Evolutionary conservation across 2,329 filamentous ascomycete genomes (phyloP), one percentile per base, ranked within the genome.

Genomic region (Colletotrichum chlorophyti): DNA sequence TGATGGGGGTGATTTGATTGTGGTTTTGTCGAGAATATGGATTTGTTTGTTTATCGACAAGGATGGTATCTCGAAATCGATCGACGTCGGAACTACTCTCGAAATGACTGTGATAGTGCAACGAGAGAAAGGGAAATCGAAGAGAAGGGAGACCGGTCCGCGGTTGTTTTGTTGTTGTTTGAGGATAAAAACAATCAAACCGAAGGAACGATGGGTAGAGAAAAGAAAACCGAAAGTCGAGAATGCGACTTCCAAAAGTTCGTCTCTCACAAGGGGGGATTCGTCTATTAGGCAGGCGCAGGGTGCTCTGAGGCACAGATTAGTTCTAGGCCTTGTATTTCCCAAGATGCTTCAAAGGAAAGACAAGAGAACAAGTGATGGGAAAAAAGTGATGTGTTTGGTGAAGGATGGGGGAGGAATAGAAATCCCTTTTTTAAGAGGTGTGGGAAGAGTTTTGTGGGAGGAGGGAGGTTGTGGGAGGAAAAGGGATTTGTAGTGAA

Each of bases 301-400:
- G 21, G 47, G 60, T 64, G 59, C 61, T 62, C 19, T 53, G 50
- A 43, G 49, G 61, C 60, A 63, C 60, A 27, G 47, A 60, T 62
- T 60, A 62, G 38, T 53, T 64, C 63, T 35, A 45, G 32, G 53
- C 46, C 57, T 55, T 58, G 55, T 55, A 68, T 67, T 66, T 72
- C 70, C 74, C 70, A 73, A 72, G 69, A 74, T 74, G 74, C 73
- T 76, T 77, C 74, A 77, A 78, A 78, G 75, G 73, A 78, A 74
- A 72, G 72, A 76, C 73, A 70, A 78, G 75, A 69, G 72, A 74
- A 73, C 72, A 61, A 57, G 43, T 62, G 60, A 59, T 59, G 62
- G n/a, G n/a, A n/a, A n/a, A 62, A 48, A 47, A 68, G 63, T 53
- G 57, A 46, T 46, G 41, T 51, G 49, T 55, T n/a, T 31, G 29